Evolutionary conservation across 2,329 filamentous ascomycete genomes (phyloP).

Genomic region (Arthrobotrys musiformis): DNA sequence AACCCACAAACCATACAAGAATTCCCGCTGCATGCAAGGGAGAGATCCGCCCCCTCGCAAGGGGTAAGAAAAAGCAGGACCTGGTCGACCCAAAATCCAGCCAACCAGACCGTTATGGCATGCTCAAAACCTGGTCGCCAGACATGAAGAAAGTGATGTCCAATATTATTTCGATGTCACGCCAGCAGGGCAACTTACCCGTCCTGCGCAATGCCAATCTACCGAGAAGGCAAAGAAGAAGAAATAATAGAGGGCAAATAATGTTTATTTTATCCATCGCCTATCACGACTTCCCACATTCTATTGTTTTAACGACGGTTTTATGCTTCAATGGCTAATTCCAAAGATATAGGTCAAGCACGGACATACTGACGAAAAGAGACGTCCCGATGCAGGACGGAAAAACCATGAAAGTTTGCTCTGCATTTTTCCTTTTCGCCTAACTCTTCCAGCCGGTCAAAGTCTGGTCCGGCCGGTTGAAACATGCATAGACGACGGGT

Average conservation of each 20-base stretch:
- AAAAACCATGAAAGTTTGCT: slow-evolving; percentile 30
- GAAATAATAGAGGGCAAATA: background rate
- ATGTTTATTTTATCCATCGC: background rate
- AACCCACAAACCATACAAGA: slow-evolving; percentile 25
- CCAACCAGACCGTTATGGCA: slow-evolving; percentile 34
- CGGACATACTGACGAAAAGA: slow-evolving; percentile 12
- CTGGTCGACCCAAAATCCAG: slow-evolving; percentile 8
- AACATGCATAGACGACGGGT: slow-evolving; percentile 49
- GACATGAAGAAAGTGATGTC: slow-evolving; percentile 9
- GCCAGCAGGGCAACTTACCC: slow-evolving; percentile 40
- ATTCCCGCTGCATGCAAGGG: slow-evolving; percentile 53
- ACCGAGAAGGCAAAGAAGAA: background rate
- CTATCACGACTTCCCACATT: background rate
- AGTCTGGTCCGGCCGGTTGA: slow-evolving; percentile 29
- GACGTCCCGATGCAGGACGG: slow-evolving; percentile 17
- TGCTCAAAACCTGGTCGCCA: slow-evolving; percentile 29
- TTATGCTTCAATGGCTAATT: slow-evolving; percentile 7
- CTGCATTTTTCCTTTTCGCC: slow-evolving; percentile 29
- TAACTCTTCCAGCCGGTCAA: slow-evolving; percentile 19
- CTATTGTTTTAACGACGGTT: background rate
- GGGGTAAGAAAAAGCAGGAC: slow-evolving; percentile 1
- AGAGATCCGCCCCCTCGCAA: slow-evolving; percentile 29
- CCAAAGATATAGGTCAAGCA: slow-evolving; percentile 1
- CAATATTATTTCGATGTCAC: slow-evolving; percentile 41
- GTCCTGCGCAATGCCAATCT: slow-evolving; percentile 19